Conservation (phyloP, 202 grass and related monocot genomes). For the Bolboschoenoplectus hybrid region DNA sequence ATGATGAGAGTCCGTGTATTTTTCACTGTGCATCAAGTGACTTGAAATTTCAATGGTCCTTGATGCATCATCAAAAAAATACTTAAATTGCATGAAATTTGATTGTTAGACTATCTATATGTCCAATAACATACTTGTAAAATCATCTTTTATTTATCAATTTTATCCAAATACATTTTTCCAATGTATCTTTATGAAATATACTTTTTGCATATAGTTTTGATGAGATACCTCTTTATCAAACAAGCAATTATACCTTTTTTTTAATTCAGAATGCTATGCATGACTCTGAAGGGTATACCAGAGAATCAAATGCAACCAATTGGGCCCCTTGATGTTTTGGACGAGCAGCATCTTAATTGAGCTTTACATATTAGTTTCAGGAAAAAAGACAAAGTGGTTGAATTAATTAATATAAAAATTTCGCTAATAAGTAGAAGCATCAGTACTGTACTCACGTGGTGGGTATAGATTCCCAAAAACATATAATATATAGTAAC, state of each 20-base stretch:
- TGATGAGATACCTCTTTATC: slow-evolving; percentile 2
- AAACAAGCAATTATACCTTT: neutral
- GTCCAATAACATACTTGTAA: neutral
- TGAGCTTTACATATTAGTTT: slow-evolving; percentile 7
- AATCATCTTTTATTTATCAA: neutral
- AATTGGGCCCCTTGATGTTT: neutral
- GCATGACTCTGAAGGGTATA: neutral
- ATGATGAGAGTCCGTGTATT: neutral
- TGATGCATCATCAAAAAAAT: neutral
- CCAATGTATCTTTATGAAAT: neutral
- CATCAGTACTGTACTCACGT: slow-evolving; percentile 5
- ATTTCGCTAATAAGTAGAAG: neutral
- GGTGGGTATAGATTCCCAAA: neutral
- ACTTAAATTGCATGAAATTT: neutral
- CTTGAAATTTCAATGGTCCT: neutral
- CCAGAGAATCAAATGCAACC: neutral
- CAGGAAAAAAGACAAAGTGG: neutral
- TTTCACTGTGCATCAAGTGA: neutral
- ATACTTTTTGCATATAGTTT: neutral
- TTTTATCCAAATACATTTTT: neutral
- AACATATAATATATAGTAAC: neutral
- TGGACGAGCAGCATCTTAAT: neutral
- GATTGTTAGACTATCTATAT: neutral
- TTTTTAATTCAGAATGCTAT: neutral
- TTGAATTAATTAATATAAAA: neutral